Conservation (phyloP, 2,329 filamentous ascomycete species). For the Penicillium sp. region DNA sequence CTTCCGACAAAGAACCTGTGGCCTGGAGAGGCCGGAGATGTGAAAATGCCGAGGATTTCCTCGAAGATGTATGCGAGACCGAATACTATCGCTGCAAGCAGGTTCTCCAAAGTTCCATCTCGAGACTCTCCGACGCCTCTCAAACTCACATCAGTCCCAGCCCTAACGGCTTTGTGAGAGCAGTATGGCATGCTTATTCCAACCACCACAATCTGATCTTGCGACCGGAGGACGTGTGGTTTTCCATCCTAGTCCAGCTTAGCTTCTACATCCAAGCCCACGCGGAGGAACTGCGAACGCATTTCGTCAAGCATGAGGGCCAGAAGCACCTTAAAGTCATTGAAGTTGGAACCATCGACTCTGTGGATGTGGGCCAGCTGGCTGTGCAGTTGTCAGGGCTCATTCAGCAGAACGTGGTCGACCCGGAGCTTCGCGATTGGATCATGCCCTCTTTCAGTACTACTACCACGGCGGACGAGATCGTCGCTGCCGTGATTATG, state of each 20-base stretch:
- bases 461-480: conserved; percentile 50
- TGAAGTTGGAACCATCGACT: conserved; percentile 16
- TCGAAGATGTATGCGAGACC: too few species aligned
- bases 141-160: too few species aligned
- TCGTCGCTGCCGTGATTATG: conserved; percentile 53
- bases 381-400: conserved; percentile 41
- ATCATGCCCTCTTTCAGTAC: conserved; percentile 59
- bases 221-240: conserved; percentile 60
- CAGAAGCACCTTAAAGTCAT: conserved; percentile 46
- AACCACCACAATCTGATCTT: conserved; percentile 51
- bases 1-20: too few species aligned
- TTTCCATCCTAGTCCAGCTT: conserved; percentile 56
- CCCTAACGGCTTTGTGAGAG: conserved; percentile 22
- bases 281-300: conserved; percentile 48
- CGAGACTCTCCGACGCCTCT: neutral
- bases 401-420: conserved; percentile 49
- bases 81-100: too few species aligned
- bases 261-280: conserved; percentile 53
- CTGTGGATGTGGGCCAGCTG: conserved; percentile 31
- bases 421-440: conserved; percentile 50
- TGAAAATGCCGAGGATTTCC: too few species aligned
- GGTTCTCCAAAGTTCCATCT: too few species aligned
- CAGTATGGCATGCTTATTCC: conserved; percentile 15
- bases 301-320: conserved; percentile 51
- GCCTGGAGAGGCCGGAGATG: too few species aligned